A percentile compares a stretch with the other conserved stretches of the same genome.
Conservation (phyloP, 2,329 filamentous ascomycete species). For the Fusarium buxicola region DNA sequence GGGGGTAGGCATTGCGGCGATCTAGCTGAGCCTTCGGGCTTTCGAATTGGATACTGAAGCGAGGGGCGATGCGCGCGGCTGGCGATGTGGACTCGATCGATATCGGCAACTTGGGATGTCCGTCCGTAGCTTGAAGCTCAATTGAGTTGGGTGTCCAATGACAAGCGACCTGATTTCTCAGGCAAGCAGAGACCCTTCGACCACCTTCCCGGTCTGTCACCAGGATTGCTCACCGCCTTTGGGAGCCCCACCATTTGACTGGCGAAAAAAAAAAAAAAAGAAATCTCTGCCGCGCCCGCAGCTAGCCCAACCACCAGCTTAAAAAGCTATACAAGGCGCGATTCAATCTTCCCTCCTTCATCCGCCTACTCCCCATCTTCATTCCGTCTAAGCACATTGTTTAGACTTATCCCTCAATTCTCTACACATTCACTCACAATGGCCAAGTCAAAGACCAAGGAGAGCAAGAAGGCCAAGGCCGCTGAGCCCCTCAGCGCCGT, state of each 20-base stretch:
- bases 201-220: slow-evolving; percentile 39
- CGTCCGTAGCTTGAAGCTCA: slow-evolving; percentile 46
- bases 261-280: slow-evolving; percentile 49
- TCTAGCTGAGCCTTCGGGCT: slow-evolving; percentile 26
- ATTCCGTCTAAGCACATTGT: slow-evolving; percentile 19
- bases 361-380: slow-evolving; percentile 38
- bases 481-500: slow-evolving; percentile 64
- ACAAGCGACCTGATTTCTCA: slow-evolving; percentile 47
- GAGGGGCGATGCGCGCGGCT: slow-evolving; percentile 32
- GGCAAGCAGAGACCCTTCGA: slow-evolving; percentile 40
- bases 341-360: slow-evolving; percentile 27
- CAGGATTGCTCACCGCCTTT: slow-evolving; percentile 51
- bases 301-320: slow-evolving; percentile 42
- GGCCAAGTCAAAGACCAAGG: slow-evolving; percentile 74
- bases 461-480: slow-evolving; percentile 65
- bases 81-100: slow-evolving; percentile 34
- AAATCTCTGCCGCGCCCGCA: slow-evolving; percentile 35
- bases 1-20: slow-evolving; percentile 77
- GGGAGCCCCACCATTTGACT: slow-evolving; percentile 49
- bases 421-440: slow-evolving; percentile 58
- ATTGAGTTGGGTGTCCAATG: slow-evolving; percentile 44
- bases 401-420: slow-evolving; percentile 18
- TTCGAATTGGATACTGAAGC: slow-evolving; percentile 23
- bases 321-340: slow-evolving; percentile 36
- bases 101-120: slow-evolving; percentile 43